Percentiles rank a stretch among this genome's conserved stretches.
Conservation (phyloP, 176 grass and related monocot genomes). For the Cenchrus purpureus region DNA sequence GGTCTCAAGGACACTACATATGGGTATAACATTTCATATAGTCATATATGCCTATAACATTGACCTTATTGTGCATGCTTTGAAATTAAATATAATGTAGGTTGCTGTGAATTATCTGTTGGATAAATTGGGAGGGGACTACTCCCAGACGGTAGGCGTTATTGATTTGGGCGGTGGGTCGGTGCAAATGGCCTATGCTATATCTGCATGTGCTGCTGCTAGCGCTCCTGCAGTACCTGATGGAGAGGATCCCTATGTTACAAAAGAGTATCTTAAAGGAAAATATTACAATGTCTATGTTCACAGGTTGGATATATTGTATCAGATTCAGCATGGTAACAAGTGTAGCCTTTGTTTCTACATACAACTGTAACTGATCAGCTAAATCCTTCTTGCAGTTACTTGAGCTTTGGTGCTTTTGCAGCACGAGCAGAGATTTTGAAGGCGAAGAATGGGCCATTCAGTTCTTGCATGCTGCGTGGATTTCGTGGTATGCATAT, state of each 20-base stretch:
- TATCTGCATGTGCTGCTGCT: not conserved
- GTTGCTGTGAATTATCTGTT: constrained; percentile 1
- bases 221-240: not conserved
- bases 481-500: not conserved
- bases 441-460: constrained; percentile 4
- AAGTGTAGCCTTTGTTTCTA: not conserved
- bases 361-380: not conserved
- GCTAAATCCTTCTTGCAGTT: not conserved
- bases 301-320: not conserved
- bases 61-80: not conserved
- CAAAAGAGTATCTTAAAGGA: not conserved
- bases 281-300: not conserved
- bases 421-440: not conserved
- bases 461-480: constrained; percentile 1
- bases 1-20: not conserved
- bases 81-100: not conserved
- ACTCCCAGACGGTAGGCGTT: not conserved
- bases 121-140: not conserved
- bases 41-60: too few species aligned
- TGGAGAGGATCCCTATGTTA: not conserved
- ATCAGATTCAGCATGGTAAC: not conserved
- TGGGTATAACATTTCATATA: not conserved
- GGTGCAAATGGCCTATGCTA: constrained; percentile 4
- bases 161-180: not conserved
- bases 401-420: not conserved